These are phyloP conservation scores for Clarkia xantiana DNA, from an alignment of 345 rosid genomes.

Conservation along the genomic window DNA sequence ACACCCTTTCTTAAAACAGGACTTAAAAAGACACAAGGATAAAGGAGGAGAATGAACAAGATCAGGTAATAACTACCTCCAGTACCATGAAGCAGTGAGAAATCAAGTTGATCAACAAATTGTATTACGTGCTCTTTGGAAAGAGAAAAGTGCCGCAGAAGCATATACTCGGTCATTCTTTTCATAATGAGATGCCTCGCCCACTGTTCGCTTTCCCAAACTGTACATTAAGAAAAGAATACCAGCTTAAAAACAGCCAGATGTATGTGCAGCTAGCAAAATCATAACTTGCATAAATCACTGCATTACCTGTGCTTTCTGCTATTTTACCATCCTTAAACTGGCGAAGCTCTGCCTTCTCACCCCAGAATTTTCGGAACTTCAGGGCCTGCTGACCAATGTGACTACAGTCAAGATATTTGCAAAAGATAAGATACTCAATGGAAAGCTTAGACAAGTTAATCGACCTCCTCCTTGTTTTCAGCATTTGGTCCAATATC, in stretches of 20 bases:
- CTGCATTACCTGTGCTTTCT: constrained; percentile 70
- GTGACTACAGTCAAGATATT: constrained; percentile 2
- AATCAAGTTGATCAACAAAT: constrained; percentile 84
- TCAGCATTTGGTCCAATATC: constrained; percentile 92
- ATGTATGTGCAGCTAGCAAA: not conserved
- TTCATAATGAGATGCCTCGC: constrained; percentile 62
- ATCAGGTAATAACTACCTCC: constrained; percentile 43
- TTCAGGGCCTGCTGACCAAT: constrained; percentile 34
- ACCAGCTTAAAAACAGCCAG: too few relatives aligned
- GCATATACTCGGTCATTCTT: constrained; percentile 50
- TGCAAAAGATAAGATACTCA: not conserved
- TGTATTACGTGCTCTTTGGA: constrained; percentile 35
- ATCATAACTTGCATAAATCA: constrained; percentile 9
- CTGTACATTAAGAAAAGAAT: constrained; percentile 20
- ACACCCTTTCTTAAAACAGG: not conserved
- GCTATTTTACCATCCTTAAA: constrained; percentile 90
- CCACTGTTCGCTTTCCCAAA: constrained; percentile 73
- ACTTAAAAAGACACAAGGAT: not conserved
- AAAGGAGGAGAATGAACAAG: constrained; percentile 1
- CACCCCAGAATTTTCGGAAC: constrained; percentile 82
- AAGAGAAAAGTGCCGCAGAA: constrained; percentile 54
- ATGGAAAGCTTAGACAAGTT: constrained; percentile 1
- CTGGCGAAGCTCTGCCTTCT: constrained; percentile 80
- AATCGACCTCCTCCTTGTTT: constrained; percentile 66
- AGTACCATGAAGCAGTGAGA: constrained; percentile 49